Base-by-base conservation (phyloP, 108 stramenopile species). In the Chaetoceros tenuissimus region DNA sequence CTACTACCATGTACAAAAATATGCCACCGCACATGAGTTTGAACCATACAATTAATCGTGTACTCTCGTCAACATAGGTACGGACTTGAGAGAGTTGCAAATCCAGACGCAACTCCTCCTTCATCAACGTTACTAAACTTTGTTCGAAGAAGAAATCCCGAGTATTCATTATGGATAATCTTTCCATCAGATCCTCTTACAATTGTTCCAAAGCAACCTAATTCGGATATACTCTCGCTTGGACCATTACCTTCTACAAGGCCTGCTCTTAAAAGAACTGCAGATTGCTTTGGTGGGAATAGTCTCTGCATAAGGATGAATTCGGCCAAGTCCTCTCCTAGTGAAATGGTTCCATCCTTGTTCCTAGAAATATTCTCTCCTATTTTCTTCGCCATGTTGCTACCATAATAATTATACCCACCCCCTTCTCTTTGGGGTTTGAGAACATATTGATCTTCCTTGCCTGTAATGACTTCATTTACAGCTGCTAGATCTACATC, bases 371-470 rank as follows among this genome's bases (percentile, higher is more conserved):
- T 68, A 62, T 84, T 81, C 21, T 68, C 64, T 47, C 51, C 30
- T 34, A 87, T 50, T 47, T 87, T 84, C 16, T 66, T 44, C 0
- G 65, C 67, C 55, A 99, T 44, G 19, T 85, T 69, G 20, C 87
- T 73, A 17, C 94, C 96, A 54, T 96, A 99, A 51, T 88, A 83
- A 66, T 99, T 99, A 73, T 99, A 95, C 20, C 98, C 98, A 28
- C 98, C 98, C 7, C 98, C 98, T 80, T 98, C 98, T 19, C 98
- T 87, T 72, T 99, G 98, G 24, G 98, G 98, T 75, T 99, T 99
- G 34, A 97, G 55, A 1, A 99, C 98, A 68, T 85, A 99, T 3
- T 63, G 49, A 5, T 59, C 80, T 45, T 83, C 69, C 16, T 57
- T 62, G 7, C 82, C 86, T 31, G 66, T 49, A 23, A 95, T 51